Percentiles rank a stretch among this genome's conserved stretches.
Evolutionary conservation across 2,329 filamentous ascomycete species (phyloP).

Genomic region (Stachybotrys chlorohalonatus): DNA sequence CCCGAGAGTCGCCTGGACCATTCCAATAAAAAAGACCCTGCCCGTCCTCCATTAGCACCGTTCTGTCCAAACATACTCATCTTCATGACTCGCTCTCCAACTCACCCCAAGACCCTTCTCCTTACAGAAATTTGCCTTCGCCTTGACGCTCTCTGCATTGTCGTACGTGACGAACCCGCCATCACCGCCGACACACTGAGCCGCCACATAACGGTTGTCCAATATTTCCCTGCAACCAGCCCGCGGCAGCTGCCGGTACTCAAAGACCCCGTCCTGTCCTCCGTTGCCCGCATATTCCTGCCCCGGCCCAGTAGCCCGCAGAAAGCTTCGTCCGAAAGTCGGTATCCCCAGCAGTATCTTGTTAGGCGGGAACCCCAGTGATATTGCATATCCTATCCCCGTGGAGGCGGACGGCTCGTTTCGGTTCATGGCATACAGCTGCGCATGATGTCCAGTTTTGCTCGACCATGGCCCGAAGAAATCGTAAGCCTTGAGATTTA

Average conservation of each 20-base stretch:
- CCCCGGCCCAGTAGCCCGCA: conserved; percentile 54
- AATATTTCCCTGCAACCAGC: conserved; percentile 54
- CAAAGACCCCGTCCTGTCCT: conserved; percentile 62
- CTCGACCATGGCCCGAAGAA: conserved; percentile 64
- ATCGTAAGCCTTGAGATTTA: conserved; percentile 78
- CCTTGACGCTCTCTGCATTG: conserved; percentile 64
- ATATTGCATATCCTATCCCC: conserved; percentile 55
- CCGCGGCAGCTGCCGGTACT: conserved; percentile 62
- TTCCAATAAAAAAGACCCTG: conserved; percentile 77
- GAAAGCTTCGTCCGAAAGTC: conserved; percentile 66
- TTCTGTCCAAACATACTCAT: not conserved
- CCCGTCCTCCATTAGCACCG: not conserved
- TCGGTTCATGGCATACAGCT: conserved; percentile 55
- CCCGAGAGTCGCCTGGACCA: conserved; percentile 59
- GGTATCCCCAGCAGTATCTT: conserved; percentile 73
- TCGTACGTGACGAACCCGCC: conserved; percentile 76
- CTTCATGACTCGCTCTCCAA: conserved; percentile 10
- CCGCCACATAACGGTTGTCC: conserved; percentile 59
- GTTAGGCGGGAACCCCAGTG: conserved; percentile 55
- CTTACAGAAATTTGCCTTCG: conserved; percentile 67
- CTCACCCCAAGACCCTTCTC: conserved; percentile 58
- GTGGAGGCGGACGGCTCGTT: conserved; percentile 58
- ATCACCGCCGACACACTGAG: conserved; percentile 63
- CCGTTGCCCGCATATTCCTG: conserved; percentile 46
- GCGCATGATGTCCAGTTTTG: conserved; percentile 64